Evolutionary conservation across 768 basidiomycete genomes (phyloP), one percentile per base, ranked within the genome.

Genomic region (Rhizopogon rudus): DNA sequence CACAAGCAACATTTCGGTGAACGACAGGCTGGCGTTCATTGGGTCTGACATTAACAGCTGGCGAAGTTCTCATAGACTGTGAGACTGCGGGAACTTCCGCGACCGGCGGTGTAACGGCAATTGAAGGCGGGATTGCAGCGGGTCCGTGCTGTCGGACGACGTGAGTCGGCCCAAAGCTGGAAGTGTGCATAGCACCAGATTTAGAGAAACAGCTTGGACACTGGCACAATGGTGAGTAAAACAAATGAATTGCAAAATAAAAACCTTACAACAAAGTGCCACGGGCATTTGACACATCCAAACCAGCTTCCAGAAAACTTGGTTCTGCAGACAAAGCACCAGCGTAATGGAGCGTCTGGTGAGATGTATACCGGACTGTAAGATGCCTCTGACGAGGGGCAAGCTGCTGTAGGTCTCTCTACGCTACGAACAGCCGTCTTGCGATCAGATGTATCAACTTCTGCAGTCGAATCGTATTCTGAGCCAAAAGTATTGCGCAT

Each of bases 1-100:
- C 87, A 66, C 91, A 94, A 8, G 75, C 44, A n/a, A 90, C 71
- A 29, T 79, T 79, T 33, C 50, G 64, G 65, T 91, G 88, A 40
- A 85, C 60, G 25, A 56, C 9, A n/a, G 37, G 40, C n/a, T 39
- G 25, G 20, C 22, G 3, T 37, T 33, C n/a, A 49, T 57, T 44
- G 40, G 40, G 20, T 25, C 25, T 20, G 9, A 16, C 14, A 14
- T 28, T 9, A 14, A 14, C 20, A 28, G 50, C 29, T 52, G 44
- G 44, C n/a, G 40, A 5, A 22, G 44, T 20, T 9, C 35, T 14
- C 14, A 12, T 33, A 29, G 44, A 31, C 16, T 17, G 35, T 5
- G 25, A 40, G 37, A n/a, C n/a, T 22, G 6, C 28, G 17, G 29
- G 29, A 12, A 46, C 25, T 22, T 33, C 6, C 14, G 2, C 13